Conservation (phyloP, 371 early-diverging fungal species). For the Mucor velutinosus region DNA sequence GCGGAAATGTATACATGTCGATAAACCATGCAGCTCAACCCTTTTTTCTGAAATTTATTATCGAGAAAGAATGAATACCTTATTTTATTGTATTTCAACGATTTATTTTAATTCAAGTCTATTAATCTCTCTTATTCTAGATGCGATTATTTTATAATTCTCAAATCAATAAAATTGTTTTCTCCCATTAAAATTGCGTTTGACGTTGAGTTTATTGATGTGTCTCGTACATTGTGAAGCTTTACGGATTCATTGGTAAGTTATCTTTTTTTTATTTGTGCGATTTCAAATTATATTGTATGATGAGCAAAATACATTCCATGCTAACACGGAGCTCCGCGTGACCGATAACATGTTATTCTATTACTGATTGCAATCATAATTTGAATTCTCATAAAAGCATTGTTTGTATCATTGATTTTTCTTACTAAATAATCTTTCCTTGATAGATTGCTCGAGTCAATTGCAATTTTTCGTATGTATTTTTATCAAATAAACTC, state of each 20-base stretch:
- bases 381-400: not conserved
- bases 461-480: not conserved
- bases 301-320: conserved; percentile 39
- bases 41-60: conserved; percentile 27
- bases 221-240: not conserved
- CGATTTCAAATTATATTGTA: conserved; percentile 7
- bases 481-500: not conserved
- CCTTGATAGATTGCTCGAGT: not conserved
- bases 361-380: conserved; percentile 11
- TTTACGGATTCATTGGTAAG: not conserved
- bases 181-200: not conserved
- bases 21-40: conserved; percentile 37
- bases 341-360: conserved; percentile 35
- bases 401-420: not conserved
- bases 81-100: not conserved
- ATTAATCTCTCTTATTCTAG: conserved; percentile 5
- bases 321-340: conserved; percentile 40
- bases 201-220: not conserved
- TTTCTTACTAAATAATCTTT: not conserved
- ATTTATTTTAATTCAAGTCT: not conserved
- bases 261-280: not conserved
- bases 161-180: conserved; percentile 9
- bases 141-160: not conserved
- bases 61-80: not conserved
- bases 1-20: conserved; percentile 42